phyloP scores from a whole-genome alignment of 345 rosid genomes.

The Eucalyptus cloeziana region DNA sequence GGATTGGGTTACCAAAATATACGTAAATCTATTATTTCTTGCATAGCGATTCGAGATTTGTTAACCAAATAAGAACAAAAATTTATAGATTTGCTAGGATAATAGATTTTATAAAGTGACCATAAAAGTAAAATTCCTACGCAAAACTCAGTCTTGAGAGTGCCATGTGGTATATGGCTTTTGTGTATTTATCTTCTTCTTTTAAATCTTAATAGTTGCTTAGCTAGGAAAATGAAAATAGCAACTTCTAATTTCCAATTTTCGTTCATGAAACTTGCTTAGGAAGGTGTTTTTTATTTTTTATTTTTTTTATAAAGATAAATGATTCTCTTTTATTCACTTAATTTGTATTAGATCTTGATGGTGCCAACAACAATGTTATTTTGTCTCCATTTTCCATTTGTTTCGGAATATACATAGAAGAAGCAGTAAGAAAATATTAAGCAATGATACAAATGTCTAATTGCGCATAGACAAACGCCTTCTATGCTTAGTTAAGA shows the following conservation, averaged over 20 bases:
- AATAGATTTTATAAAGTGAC: background rate
- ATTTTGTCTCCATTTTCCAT: background rate
- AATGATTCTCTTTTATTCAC: background rate
- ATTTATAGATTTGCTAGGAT: background rate
- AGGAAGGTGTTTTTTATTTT: rapidly evolving
- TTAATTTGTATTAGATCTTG: background rate
- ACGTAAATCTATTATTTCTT: no score
- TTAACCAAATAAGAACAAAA: background rate
- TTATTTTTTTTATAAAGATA: background rate
- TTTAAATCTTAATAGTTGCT: background rate
- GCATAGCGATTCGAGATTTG: no score
- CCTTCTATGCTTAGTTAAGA: background rate
- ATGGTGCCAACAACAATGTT: background rate
- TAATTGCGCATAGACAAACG: no score
- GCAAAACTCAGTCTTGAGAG: background rate
- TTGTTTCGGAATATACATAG: background rate
- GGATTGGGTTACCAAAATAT: no score
- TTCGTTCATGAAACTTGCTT: background rate
- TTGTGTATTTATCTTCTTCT: background rate
- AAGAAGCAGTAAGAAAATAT: background rate
- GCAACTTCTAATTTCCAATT: background rate
- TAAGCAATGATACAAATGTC: no score
- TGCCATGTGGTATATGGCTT: background rate
- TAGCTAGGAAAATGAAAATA: background rate
- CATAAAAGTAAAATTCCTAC: background rate